These are phyloP conservation scores for Ceriops tagal DNA, from an alignment of 345 rosid species.

Conservation along the genomic window DNA sequence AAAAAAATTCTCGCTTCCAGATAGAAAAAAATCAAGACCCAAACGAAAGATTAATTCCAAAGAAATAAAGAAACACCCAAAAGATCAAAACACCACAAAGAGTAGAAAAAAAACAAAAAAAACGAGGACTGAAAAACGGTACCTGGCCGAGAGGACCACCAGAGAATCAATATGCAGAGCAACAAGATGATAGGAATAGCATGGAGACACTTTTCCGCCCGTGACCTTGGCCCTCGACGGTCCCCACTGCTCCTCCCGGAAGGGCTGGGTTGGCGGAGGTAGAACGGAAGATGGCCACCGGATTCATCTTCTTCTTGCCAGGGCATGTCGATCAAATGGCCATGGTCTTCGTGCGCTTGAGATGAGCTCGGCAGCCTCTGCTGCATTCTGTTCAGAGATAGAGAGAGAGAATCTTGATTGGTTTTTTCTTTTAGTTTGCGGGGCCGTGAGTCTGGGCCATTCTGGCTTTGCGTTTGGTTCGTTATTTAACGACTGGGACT, in stretches of 20 bases:
- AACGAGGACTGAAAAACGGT: not conserved
- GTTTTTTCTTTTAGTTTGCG: constrained; percentile 1
- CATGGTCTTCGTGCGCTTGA: constrained; percentile 7
- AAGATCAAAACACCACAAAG: too few species aligned
- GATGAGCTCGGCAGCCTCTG: constrained; percentile 17
- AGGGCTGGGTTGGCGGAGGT: constrained; percentile 7
- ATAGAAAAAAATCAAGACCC: too few species aligned
- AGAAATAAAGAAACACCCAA: not conserved
- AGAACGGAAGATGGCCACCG: constrained; percentile 33
- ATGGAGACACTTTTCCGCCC: constrained; percentile 39
- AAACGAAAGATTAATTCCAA: not conserved
- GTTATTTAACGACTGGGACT: constrained; percentile 11
- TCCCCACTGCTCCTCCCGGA: constrained; percentile 22
- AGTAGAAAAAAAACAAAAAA: not conserved
- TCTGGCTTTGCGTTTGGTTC: constrained; percentile 1
- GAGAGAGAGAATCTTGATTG: constrained; percentile 2
- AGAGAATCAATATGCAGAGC: constrained; percentile 55
- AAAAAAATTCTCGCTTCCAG: too few species aligned
- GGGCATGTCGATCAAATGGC: too few species aligned
- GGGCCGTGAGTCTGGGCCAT: not conserved
- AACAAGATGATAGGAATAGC: constrained; percentile 44
- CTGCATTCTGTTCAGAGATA: constrained; percentile 15
- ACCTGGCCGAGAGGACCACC: constrained; percentile 66
- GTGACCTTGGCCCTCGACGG: constrained; percentile 16
- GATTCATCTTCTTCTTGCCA: constrained; percentile 11